These are phyloP conservation scores for Rosa persica DNA, from an alignment of 306 rosid genomes.

Conservation along the genomic window DNA sequence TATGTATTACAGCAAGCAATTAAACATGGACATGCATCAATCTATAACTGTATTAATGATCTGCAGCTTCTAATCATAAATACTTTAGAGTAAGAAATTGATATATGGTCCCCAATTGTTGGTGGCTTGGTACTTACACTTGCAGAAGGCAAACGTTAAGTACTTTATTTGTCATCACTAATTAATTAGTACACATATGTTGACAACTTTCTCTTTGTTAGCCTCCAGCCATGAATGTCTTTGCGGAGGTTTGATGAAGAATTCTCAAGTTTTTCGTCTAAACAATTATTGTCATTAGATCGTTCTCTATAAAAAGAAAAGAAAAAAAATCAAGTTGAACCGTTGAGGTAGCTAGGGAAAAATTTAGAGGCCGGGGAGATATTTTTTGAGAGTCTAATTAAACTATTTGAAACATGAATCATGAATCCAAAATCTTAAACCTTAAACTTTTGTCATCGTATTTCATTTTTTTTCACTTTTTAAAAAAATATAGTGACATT, in stretches of 20 bases:
- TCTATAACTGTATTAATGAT: not conserved
- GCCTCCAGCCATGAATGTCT: not conserved
- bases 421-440: not conserved
- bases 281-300: not conserved
- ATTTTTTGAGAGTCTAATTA: not conserved
- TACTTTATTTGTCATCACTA: not conserved
- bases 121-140: not conserved
- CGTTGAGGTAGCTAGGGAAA: not conserved
- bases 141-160: not conserved
- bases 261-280: not conserved
- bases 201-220: not conserved
- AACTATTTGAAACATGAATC: not conserved
- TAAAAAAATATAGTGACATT: not conserved
- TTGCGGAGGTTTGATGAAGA: not conserved
- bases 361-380: not conserved
- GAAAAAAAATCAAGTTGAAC: not conserved
- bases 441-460: too few species aligned
- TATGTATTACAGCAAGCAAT: not conserved
- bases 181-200: not conserved
- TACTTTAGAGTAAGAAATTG: not conserved
- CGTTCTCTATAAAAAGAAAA: not conserved
- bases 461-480: not conserved
- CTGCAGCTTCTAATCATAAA: constrained; percentile 1
- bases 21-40: not conserved
- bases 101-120: constrained; percentile 4